A percentile compares a stretch with the other conserved stretches of the same genome.
Conservation (phyloP, 768 basidiomycete genomes). For the Rhizopogon roseolus region DNA sequence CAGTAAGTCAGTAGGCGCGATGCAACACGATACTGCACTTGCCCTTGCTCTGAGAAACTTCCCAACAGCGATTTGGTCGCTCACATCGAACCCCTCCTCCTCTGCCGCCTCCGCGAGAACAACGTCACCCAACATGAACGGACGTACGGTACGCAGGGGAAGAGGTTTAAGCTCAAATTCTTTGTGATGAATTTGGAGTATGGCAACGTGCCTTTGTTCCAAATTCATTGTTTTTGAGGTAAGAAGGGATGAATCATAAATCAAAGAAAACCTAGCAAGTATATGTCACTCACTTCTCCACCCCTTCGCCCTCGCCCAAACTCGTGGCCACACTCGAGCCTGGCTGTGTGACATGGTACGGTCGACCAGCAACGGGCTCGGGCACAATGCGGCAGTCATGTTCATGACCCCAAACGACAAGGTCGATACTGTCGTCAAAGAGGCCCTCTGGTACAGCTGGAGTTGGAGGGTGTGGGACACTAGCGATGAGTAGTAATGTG, state of each 20-base stretch:
- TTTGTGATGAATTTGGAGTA: slow-evolving; percentile 84
- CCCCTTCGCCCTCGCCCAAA: slow-evolving; percentile 86
- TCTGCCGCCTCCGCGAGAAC: slow-evolving; percentile 73
- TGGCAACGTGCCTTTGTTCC: slow-evolving; percentile 74
- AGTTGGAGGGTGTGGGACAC: slow-evolving; percentile 92
- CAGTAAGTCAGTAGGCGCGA: neutral
- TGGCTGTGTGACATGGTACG: slow-evolving; percentile 90
- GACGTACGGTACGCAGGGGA: slow-evolving; percentile 86
- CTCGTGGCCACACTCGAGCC: slow-evolving; percentile 95
- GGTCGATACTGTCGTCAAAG: slow-evolving; percentile 92
- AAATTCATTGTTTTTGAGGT: neutral
- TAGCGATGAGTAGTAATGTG: slow-evolving; percentile 23
- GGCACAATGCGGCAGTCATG: slow-evolving; percentile 94
- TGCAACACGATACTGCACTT: slow-evolving; percentile 1
- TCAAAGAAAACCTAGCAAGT: neutral
- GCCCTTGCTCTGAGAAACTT: slow-evolving; percentile 77
- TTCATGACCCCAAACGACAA: slow-evolving; percentile 98
- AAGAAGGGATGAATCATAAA: neutral
- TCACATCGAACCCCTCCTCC: slow-evolving; percentile 68
- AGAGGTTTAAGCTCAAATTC: slow-evolving; percentile 84
- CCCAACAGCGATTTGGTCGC: slow-evolving; percentile 77
- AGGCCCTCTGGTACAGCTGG: slow-evolving; percentile 93
- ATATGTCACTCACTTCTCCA: slow-evolving; percentile 65
- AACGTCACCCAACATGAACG: slow-evolving; percentile 87
- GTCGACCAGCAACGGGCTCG: slow-evolving; percentile 86